Percentiles rank a stretch among this genome's conserved stretches.
Evolutionary conservation across 2,329 filamentous ascomycete genomes (phyloP).

Genomic region (Ophiostoma triangulosporum): DNA sequence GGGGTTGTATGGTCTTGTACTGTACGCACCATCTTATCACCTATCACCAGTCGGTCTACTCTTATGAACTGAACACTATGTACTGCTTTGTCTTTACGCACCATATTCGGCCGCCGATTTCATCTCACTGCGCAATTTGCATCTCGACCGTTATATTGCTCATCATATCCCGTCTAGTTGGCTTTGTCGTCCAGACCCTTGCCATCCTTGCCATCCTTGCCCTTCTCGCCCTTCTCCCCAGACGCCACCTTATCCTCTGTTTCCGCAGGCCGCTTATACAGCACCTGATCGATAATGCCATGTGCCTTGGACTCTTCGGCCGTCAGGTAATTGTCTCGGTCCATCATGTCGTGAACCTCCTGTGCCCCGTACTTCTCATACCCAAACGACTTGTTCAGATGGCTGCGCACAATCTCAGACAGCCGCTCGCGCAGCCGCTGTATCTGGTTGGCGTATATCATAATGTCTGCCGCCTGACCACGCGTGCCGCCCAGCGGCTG

Average conservation of each 20-base stretch:
- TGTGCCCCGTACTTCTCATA: conserved; percentile 65
- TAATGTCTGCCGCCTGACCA: conserved; percentile 64
- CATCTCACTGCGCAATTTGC: neutral
- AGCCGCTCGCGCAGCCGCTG: conserved; percentile 71
- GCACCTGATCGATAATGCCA: conserved; percentile 83
- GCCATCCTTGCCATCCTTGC: neutral
- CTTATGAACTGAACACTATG: too few species aligned
- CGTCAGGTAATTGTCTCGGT: conserved; percentile 87
- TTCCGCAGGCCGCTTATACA: conserved; percentile 44
- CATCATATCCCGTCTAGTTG: neutral
- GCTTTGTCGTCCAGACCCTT: neutral
- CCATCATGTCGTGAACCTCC: conserved; percentile 90
- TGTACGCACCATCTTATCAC: too few species aligned
- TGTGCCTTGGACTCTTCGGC: conserved; percentile 78
- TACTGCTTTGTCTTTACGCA: too few species aligned
- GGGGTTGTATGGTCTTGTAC: too few species aligned
- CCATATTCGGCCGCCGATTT: too few species aligned
- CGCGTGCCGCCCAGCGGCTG: conserved; percentile 69
- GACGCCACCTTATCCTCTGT: neutral
- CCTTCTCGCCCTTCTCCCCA: neutral
- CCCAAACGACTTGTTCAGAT: conserved; percentile 66
- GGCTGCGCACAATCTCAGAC: conserved; percentile 78
- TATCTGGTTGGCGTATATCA: conserved; percentile 96
- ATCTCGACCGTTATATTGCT: neutral
- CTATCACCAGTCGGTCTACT: too few species aligned